phyloP scores from a whole-genome alignment of 257 asterid species.

The Gardenia jasminoides region DNA sequence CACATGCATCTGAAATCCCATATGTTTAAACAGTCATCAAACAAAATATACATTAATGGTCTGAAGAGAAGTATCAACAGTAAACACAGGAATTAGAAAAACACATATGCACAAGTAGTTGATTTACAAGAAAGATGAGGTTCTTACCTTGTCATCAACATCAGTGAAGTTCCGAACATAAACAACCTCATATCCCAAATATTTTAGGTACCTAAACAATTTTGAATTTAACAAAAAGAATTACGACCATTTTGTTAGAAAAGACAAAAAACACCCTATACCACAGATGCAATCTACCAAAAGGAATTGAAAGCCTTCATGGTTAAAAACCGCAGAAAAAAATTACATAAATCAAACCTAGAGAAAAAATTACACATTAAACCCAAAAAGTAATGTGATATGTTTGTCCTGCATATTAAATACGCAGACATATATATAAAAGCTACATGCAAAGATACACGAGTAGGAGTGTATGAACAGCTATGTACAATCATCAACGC shows the following conservation, averaged over 20 bases:
- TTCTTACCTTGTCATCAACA: conserved; percentile 89
- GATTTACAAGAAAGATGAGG: neutral
- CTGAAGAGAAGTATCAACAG: neutral
- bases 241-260: neutral
- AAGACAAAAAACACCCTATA: neutral
- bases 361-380: neutral
- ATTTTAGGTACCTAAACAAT: conserved; percentile 55
- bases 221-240: conserved; percentile 6
- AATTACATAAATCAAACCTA: neutral
- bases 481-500: neutral
- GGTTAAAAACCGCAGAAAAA: neutral
- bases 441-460: neutral
- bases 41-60: too few species aligned
- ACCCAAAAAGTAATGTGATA: neutral
- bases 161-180: conserved; percentile 94
- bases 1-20: neutral
- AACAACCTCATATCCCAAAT: conserved; percentile 74
- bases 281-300: neutral
- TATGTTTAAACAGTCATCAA: neutral
- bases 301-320: neutral
- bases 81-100: neutral
- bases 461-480: neutral
- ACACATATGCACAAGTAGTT: neutral
- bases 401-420: neutral
- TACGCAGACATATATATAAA: neutral